Evolutionary conservation across 352 stramenopile species (phyloP).

Genomic region (Phytophthora agathidicida): DNA sequence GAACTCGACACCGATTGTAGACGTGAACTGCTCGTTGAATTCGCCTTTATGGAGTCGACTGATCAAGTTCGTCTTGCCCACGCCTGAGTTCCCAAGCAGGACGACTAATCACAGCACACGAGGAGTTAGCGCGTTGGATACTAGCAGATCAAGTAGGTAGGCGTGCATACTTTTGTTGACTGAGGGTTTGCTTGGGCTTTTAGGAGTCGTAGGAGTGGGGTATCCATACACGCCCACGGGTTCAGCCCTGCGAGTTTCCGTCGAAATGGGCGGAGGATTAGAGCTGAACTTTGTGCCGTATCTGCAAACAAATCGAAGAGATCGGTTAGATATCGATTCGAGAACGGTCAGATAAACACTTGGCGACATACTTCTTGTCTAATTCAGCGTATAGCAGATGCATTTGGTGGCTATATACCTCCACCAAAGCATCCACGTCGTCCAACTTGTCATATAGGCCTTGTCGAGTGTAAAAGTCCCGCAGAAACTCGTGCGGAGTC

Average conservation of each 20-base stretch:
- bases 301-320: conserved; percentile 25
- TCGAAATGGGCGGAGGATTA: conserved; percentile 54
- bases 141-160: too few relatives aligned
- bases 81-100: conserved; percentile 83
- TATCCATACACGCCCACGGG: conserved; percentile 15
- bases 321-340: too few relatives aligned
- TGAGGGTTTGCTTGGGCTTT: conserved; percentile 40
- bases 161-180: conserved; percentile 80
- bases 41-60: conserved; percentile 82
- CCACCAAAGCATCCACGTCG: conserved; percentile 69
- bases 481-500: conserved; percentile 66
- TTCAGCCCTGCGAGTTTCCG: conserved; percentile 39
- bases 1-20: conserved; percentile 89
- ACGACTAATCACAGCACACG: conserved; percentile 52
- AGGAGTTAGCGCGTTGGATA: conserved; percentile 7
- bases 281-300: conserved; percentile 65
- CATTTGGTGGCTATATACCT: conserved; percentile 58
- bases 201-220: conserved; percentile 30
- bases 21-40: conserved; percentile 85
- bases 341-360: too few relatives aligned
- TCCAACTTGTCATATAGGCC: conserved; percentile 70
- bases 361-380: conserved; percentile 62
- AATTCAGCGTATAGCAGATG: conserved; percentile 63
- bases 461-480: conserved; percentile 75
- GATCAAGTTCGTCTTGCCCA: conserved; percentile 89